These are phyloP conservation scores for Aspergillus sp. DNA, from an alignment of 2,329 filamentous ascomycete species.

Conservation along the genomic window DNA sequence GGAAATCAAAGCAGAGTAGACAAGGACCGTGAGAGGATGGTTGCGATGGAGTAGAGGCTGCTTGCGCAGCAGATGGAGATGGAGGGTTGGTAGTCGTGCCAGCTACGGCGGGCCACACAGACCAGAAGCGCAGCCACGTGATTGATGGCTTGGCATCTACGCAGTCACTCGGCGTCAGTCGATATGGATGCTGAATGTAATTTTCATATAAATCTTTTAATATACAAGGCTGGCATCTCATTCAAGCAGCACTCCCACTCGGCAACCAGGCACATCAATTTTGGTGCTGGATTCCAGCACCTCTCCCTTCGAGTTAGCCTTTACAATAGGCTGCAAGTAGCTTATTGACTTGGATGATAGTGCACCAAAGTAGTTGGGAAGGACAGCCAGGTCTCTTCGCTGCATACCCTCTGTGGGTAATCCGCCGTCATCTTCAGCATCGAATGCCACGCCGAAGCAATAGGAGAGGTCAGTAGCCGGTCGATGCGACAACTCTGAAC, in stretches of 20 bases:
- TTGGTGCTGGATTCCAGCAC: constrained; percentile 20
- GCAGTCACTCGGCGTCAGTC: no score
- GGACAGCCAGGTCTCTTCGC: constrained; percentile 12
- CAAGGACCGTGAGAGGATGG: constrained; percentile 15
- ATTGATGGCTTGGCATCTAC: constrained; percentile 16
- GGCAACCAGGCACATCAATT: constrained; percentile 25
- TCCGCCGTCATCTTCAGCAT: constrained; percentile 12
- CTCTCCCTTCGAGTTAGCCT: constrained; percentile 2
- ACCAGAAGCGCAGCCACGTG: constrained; percentile 23
- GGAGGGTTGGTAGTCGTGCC: constrained; percentile 26
- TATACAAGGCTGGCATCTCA: constrained; percentile 4
- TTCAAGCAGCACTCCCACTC: constrained; percentile 14
- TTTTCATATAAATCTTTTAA: constrained; percentile 1
- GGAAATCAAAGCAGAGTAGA: constrained; percentile 11
- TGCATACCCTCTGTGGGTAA: not conserved
- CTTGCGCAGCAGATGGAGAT: constrained; percentile 17
- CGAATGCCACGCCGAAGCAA: constrained; percentile 24
- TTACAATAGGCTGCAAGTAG: constrained; percentile 17
- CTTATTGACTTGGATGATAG: constrained; percentile 32
- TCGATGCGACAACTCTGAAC: not conserved
- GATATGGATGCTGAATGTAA: no score
- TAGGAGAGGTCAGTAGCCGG: constrained; percentile 12
- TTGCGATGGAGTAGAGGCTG: constrained; percentile 21
- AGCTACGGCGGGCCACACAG: constrained; percentile 16
- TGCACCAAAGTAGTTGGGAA: constrained; percentile 28